These are phyloP conservation scores for Collybiopsis confluens DNA, from an alignment of 768 basidiomycete species.

Conservation along the genomic window DNA sequence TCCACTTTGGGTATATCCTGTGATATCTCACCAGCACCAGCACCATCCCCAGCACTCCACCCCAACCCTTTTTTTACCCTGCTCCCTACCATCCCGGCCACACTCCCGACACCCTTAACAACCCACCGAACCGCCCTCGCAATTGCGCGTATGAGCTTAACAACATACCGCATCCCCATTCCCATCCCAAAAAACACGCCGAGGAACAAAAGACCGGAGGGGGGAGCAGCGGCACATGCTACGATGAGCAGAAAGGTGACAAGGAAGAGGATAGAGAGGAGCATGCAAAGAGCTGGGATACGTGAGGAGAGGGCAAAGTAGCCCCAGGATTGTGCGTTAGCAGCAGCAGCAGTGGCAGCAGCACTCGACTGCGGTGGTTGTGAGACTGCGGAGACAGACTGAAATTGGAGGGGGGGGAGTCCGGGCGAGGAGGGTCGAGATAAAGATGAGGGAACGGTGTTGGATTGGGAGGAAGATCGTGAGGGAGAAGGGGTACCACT, in stretches of 20 bases:
- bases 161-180: constrained; percentile 49
- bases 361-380: too few relatives aligned
- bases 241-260: constrained; percentile 58
- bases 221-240: constrained; percentile 61
- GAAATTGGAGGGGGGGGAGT: constrained; percentile 25
- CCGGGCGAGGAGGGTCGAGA: not conserved
- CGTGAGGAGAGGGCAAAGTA: constrained; percentile 69
- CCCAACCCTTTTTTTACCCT: not conserved
- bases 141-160: constrained; percentile 16
- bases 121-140: constrained; percentile 17
- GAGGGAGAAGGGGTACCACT: not conserved
- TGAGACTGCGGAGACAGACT: constrained; percentile 54
- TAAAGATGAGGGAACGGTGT: not conserved
- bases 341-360: too few relatives aligned
- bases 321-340: constrained; percentile 26
- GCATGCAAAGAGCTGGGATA: constrained; percentile 58
- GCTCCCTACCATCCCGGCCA: not conserved
- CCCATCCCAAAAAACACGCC: constrained; percentile 61
- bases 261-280: constrained; percentile 50
- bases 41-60: not conserved
- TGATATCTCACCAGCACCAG: too few relatives aligned
- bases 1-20: too few relatives aligned
- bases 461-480: not conserved
- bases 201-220: constrained; percentile 52
- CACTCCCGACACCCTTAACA: constrained; percentile 13